Base-by-base conservation (phyloP, 108 stramenopile genomes). In the Mediolabrus comicus region DNA sequence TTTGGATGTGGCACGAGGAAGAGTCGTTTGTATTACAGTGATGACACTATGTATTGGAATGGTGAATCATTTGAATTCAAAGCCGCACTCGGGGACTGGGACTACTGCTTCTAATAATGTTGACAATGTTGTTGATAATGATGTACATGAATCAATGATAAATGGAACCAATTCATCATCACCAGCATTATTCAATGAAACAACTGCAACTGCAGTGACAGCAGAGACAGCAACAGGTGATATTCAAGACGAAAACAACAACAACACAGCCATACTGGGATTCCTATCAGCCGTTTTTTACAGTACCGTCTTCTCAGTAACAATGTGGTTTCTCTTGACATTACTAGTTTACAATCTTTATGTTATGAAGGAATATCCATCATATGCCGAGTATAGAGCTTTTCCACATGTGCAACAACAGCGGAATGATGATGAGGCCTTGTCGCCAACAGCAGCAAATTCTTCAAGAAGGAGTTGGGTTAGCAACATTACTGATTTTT, bases 291-390 rank as follows among this genome's bases (percentile, higher is more conserved):
- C 53, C 28, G 14, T 74, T 39, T 0, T 59, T 17, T 62, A 55
- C 49, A 63, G 61, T 41, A 51, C 46, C 3, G 13, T 68, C 36
- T 46, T 68, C 43, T 75, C 74, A 57, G 61, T 67, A 8, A 58
- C 61, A 30, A 68, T 75, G 41, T 67, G 59, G 53, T n/a, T 75
- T 3, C 27, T 75, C 17, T 28, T 62, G 24, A 7, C 54, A 19
- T 51, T 75, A 55, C 31, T 56, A 29, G 3, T n/a, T 0, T 75
- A 68, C 41, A 69, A 67, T n/a, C 8, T 75, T 35, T 58, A 69
- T 16, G 46, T 68, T 33, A 68, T 75, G 30, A 39, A 27, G 6
- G 39, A 32, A 46, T 75, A 59, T 49, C 74, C 74, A 57, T 62
- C 67, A 30, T 75, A 67, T 41, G 53, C 64, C 19, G 60, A 63